Evolutionary conservation across 495 filamentous ascomycete genomes (phyloP).

Genomic region (Neurospora sp.): DNA sequence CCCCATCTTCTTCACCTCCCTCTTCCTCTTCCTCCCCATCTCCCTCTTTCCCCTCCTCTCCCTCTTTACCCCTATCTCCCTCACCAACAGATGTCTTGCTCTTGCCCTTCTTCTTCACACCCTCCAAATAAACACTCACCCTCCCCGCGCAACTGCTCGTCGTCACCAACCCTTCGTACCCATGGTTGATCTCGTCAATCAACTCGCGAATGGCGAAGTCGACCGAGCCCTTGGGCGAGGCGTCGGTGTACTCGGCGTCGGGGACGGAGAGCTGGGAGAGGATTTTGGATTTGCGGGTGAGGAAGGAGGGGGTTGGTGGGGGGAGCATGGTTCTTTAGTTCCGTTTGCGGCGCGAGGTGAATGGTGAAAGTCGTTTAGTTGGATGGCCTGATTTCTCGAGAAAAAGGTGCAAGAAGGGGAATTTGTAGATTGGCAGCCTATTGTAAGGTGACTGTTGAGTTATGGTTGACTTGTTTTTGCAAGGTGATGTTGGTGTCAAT

Average conservation of each 20-base stretch:
- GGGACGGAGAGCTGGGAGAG: slow-evolving; percentile 52
- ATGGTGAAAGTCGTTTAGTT: too few relatives aligned
- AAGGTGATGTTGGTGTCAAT: not conserved
- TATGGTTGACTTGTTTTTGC: not conserved
- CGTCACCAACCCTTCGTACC: slow-evolving; percentile 61
- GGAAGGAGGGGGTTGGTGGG: slow-evolving; percentile 27
- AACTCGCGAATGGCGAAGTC: slow-evolving; percentile 67
- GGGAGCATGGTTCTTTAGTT: not conserved
- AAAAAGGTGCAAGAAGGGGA: not conserved
- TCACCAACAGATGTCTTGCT: slow-evolving; percentile 2
- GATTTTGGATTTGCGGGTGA: slow-evolving; percentile 48
- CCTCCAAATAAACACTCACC: slow-evolving; percentile 78
- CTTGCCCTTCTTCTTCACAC: slow-evolving; percentile 32
- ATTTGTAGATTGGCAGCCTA: not conserved
- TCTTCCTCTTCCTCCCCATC: slow-evolving; percentile 7
- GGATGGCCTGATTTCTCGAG: not conserved
- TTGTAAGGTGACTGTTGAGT: not conserved
- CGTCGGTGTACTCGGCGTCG: slow-evolving; percentile 58
- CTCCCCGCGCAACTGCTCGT: slow-evolving; percentile 87
- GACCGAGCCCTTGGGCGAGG: slow-evolving; percentile 77
- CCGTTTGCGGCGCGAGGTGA: too few relatives aligned
- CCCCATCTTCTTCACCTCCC: not conserved
- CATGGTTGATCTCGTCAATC: slow-evolving; percentile 62
- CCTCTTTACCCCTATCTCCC: not conserved
- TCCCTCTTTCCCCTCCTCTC: slow-evolving; percentile 8